Evolutionary conservation across 192 early-diverging fungal species (phyloP).

Genomic region (Linnemannia hyalina): DNA sequence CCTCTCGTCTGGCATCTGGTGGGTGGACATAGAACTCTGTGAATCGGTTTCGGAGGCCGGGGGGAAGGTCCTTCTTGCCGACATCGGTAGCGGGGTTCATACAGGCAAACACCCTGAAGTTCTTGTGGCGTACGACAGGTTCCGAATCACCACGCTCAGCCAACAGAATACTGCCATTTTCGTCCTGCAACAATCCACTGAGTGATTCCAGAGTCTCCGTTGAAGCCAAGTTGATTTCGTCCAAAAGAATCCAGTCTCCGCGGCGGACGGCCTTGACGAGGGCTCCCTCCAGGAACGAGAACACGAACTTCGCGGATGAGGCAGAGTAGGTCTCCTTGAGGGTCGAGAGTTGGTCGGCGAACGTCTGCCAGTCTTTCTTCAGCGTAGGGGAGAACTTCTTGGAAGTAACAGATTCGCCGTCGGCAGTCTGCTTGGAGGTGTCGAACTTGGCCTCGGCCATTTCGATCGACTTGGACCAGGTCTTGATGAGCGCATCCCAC

Average conservation of each 20-base stretch:
- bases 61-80: conserved; percentile 95
- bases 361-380: conserved; percentile 79
- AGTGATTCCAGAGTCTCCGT: conserved; percentile 96
- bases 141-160: conserved; percentile 93
- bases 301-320: conserved; percentile 77
- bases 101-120: conserved; percentile 96
- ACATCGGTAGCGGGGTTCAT: conserved; percentile 99
- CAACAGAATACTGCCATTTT: conserved; percentile 84
- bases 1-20: conserved; percentile 84
- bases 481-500: conserved; percentile 84
- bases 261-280: conserved; percentile 89
- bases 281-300: conserved; percentile 95
- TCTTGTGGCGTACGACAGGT: conserved; percentile 87
- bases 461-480: conserved; percentile 82
- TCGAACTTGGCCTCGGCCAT: conserved; percentile 76
- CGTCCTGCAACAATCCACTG: conserved; percentile 87
- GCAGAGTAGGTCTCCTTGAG: conserved; percentile 83
- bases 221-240: conserved; percentile 97
- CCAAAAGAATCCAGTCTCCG: conserved; percentile 97
- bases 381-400: conserved; percentile 62
- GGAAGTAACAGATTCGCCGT: conserved; percentile 39
- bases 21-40: conserved; percentile 96
- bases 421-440: conserved; percentile 38
- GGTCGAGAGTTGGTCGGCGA: conserved; percentile 69
- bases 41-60: conserved; percentile 91